Evolutionary conservation across 352 stramenopile species (phyloP), one percentile per base, ranked within the genome.

Genomic region (Phytophthora pisi): DNA sequence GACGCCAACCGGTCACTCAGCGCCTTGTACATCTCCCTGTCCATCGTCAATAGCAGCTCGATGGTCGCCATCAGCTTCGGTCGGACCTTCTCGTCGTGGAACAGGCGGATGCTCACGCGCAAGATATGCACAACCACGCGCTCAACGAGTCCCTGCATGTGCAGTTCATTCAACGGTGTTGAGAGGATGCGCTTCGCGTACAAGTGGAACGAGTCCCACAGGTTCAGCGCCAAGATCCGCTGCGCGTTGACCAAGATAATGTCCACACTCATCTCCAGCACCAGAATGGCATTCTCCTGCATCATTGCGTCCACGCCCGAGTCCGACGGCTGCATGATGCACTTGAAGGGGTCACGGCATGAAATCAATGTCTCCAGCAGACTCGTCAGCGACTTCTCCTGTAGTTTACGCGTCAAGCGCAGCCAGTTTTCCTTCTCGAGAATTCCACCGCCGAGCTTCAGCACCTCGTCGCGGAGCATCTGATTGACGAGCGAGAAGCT

Each of bases 361-460:
- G 85, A 80, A 15, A 96, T 74, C 31, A 96, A 64, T 20, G 84
- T 93, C 57, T 95, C 84, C 3, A 96, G 53, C 9, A 96, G 62
- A 50, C 79, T 86, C 31, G 79, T 73, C 15, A 94, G 54, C 36
- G 85, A 82, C 24, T 78, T 64, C 51, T 92, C 84, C 5, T 82
- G 82, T 28, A 96, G 68, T 60, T 91, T 92, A 1, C 88, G 85
- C 16, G 86, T 86, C 76, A 96, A 85, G 7, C 86, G 79, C 34
- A 96, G 72, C 88, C 88, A 96, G 52, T 93, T 93, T 42, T 96
- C 88, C 42, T 94, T 93, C 57, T 96, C 88, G 30, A 96, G 63
- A 4, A 96, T 66, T 0, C 88, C 86, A 16, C 81, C 82, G 18
- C 88, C 88, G 3, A 94, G 79, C 28, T 82, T 84, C 7, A 84